These are phyloP conservation scores for Neofusicoccum parvum DNA, from an alignment of 2,329 filamentous ascomycete genomes.

Conservation along the genomic window DNA sequence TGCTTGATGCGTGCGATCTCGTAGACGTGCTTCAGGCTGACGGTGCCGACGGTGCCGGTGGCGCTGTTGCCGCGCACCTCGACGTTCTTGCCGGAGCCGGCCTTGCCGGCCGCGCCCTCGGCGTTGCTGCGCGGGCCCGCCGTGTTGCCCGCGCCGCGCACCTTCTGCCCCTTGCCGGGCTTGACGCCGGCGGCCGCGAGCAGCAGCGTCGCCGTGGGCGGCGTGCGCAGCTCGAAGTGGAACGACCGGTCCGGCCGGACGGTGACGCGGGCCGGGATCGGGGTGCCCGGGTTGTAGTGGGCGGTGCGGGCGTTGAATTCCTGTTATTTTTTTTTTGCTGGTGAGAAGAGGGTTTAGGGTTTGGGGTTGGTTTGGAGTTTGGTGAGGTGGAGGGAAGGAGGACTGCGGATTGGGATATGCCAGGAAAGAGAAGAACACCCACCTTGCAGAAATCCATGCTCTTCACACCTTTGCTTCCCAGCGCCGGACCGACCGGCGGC, in stretches of 20 bases:
- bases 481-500: conserved; percentile 91
- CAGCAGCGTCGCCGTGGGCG: conserved; percentile 88
- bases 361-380: conserved; percentile 1
- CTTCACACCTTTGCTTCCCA: conserved; percentile 97
- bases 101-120: conserved; percentile 41
- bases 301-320: conserved; percentile 96
- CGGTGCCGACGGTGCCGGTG: conserved; percentile 75
- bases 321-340: conserved; percentile 49
- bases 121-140: conserved; percentile 48
- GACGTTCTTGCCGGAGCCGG: conserved; percentile 29
- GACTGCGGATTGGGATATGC: too few relatives aligned
- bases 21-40: conserved; percentile 94
- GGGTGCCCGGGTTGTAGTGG: conserved; percentile 78
- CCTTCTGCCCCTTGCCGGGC: conserved; percentile 70
- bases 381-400: background rate
- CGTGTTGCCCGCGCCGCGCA: conserved; percentile 67
- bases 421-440: too few relatives aligned
- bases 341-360: too few relatives aligned
- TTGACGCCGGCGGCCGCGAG: conserved; percentile 79
- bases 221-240: conserved; percentile 88
- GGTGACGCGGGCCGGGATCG: conserved; percentile 85
- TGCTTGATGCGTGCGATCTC: conserved; percentile 97
- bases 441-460: conserved; percentile 99
- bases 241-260: conserved; percentile 94
- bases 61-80: conserved; percentile 60